Evolutionary conservation across 768 basidiomycete species (phyloP).

Genomic region (Psilocybe cyanescens): DNA sequence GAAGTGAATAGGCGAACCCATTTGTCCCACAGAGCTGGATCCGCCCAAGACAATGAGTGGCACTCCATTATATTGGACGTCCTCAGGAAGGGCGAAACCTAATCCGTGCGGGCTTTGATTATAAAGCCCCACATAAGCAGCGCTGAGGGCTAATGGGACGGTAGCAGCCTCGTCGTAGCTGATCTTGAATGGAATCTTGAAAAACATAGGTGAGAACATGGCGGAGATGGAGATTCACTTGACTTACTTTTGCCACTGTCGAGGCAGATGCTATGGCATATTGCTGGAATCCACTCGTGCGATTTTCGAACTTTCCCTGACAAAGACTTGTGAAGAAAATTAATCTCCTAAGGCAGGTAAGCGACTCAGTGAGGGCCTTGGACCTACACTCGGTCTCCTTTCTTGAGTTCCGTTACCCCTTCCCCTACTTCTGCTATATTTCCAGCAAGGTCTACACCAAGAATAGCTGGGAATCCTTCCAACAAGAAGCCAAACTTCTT

Average conservation of each 20-base stretch:
- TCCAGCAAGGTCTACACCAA: constrained; percentile 56
- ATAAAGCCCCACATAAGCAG: constrained; percentile 54
- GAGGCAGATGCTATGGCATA: constrained; percentile 44
- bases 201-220: not conserved
- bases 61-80: constrained; percentile 44
- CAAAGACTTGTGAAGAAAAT: constrained; percentile 33
- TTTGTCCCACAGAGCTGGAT: constrained; percentile 53
- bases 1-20: constrained; percentile 29
- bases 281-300: constrained; percentile 47
- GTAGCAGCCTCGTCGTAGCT: constrained; percentile 48
- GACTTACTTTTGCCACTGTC: constrained; percentile 41
- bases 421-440: constrained; percentile 54
- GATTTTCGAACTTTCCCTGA: constrained; percentile 40
- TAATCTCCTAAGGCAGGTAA: not conserved
- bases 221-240: not conserved
- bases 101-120: constrained; percentile 38
- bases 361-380: not conserved
- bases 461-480: constrained; percentile 43
- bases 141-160: constrained; percentile 48
- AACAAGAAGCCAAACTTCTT: constrained; percentile 31
- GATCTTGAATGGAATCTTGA: constrained; percentile 37
- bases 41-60: constrained; percentile 53
- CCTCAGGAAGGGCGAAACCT: constrained; percentile 39
- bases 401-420: constrained; percentile 50
- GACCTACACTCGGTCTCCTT: constrained; percentile 57